phyloP scores from a whole-genome alignment of 345 rosid genomes.

The Clausena lansium region DNA sequence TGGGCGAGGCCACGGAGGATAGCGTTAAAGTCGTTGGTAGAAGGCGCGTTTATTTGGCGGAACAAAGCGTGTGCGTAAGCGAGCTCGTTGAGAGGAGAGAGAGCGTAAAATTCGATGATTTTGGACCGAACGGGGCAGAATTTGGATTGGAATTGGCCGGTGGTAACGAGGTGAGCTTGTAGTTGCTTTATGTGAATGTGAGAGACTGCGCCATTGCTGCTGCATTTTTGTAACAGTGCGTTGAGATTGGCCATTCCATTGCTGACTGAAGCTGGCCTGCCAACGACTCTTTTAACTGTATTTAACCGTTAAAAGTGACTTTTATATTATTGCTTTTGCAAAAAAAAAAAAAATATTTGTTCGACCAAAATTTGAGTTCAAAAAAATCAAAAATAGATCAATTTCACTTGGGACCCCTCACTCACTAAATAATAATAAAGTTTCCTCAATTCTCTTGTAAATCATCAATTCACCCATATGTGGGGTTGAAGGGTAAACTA shows the following conservation, averaged over 20 bases:
- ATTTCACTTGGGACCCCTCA: background rate
- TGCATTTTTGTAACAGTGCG: slow-evolving; percentile 42
- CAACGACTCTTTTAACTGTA: background rate
- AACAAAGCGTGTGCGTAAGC: slow-evolving; percentile 51
- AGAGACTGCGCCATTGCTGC: slow-evolving; percentile 17
- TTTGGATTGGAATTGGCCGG: slow-evolving; percentile 50
- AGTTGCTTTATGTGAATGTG: slow-evolving; percentile 51
- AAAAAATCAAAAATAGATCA: too few species aligned
- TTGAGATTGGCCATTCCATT: slow-evolving; percentile 31
- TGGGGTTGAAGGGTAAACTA: background rate
- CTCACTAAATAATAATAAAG: background rate
- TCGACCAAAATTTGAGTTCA: too few species aligned
- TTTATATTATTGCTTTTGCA: too few species aligned
- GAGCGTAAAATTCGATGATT: slow-evolving; percentile 70
- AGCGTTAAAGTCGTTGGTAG: slow-evolving; percentile 86
- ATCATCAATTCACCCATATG: background rate
- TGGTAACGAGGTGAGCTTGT: slow-evolving; percentile 60
- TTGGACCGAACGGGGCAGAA: slow-evolving; percentile 54
- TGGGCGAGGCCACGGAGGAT: slow-evolving; percentile 71
- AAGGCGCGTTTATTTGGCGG: slow-evolving; percentile 44
- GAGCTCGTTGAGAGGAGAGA: slow-evolving; percentile 57
- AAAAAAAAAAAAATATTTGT: too few species aligned
- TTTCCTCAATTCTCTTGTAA: background rate
- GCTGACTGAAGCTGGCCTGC: background rate
- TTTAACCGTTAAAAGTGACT: background rate